A percentile compares a stretch with the other conserved stretches of the same genome.
These are phyloP conservation scores for Veloboletus limbatus DNA, from an alignment of 1,284 basidiomycete species.

Conservation along the genomic window DNA sequence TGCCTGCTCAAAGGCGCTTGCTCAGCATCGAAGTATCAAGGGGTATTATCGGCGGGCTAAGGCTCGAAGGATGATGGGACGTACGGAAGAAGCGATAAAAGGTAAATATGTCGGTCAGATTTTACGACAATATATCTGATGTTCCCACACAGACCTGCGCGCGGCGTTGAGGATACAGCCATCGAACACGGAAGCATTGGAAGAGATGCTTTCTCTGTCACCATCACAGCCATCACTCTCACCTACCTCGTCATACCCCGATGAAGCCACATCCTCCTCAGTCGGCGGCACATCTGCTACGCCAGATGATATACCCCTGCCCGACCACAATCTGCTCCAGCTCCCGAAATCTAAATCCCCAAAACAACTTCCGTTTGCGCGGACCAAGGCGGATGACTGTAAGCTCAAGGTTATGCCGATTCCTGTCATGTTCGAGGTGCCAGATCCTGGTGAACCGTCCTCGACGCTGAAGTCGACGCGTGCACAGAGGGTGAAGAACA, in stretches of 20 bases:
- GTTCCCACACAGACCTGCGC: slow-evolving; percentile 47
- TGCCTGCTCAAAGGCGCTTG: slow-evolving; percentile 59
- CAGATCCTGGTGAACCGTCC: slow-evolving; percentile 23
- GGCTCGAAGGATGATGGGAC: slow-evolving; percentile 56
- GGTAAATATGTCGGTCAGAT: slow-evolving; percentile 35
- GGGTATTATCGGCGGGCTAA: slow-evolving; percentile 64
- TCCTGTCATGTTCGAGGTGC: slow-evolving; percentile 43
- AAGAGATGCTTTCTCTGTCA: slow-evolving; percentile 48
- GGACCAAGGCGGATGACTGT: slow-evolving; percentile 46
- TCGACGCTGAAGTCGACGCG: slow-evolving; percentile 22
- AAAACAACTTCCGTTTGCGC: slow-evolving; percentile 49
- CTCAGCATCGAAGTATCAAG: slow-evolving; percentile 63
- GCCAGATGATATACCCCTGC: slow-evolving; percentile 15
- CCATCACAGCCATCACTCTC: slow-evolving; percentile 29
- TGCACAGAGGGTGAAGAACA: slow-evolving; percentile 35
- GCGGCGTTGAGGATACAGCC: slow-evolving; percentile 58
- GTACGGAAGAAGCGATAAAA: slow-evolving; percentile 57
- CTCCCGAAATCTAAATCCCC: slow-evolving; percentile 38
- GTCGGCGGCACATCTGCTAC: slow-evolving; percentile 18
- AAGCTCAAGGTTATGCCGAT: slow-evolving; percentile 50
- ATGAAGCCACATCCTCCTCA: slow-evolving; percentile 27
- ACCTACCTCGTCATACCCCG: slow-evolving; percentile 21
- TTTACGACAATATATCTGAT: not conserved
- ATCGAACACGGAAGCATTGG: slow-evolving; percentile 53
- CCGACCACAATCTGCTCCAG: slow-evolving; percentile 20